These are phyloP conservation scores for Castanea crenata DNA, from an alignment of 306 rosid species.

Conservation along the genomic window DNA sequence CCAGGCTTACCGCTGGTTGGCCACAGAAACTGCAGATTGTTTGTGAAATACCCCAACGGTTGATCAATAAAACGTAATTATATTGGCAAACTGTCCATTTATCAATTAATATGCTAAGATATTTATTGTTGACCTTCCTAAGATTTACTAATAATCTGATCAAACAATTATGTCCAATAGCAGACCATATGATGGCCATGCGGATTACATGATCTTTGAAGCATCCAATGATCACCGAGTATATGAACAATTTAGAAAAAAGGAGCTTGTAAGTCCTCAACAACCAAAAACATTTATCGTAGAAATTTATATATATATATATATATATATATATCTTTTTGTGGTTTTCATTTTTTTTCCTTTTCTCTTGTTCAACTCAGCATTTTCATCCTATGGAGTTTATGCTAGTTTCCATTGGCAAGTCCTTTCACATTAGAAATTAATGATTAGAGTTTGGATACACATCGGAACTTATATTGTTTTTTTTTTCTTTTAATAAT, in stretches of 20 bases:
- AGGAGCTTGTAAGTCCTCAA: conserved; percentile 9
- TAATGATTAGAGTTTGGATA: no score
- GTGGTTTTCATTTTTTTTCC: not conserved
- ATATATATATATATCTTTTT: not conserved
- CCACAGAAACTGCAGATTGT: not conserved
- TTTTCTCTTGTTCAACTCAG: not conserved
- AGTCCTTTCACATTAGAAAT: no score
- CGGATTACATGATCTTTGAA: not conserved
- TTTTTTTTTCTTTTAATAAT: no score
- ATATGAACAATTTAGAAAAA: not conserved
- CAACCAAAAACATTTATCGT: not conserved
- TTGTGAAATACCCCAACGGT: not conserved
- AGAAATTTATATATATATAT: not conserved
- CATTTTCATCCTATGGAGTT: no score
- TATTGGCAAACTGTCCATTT: not conserved
- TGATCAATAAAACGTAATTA: not conserved
- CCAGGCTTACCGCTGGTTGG: conserved; percentile 25
- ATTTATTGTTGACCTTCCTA: not conserved
- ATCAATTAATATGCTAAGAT: not conserved
- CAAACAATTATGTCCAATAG: not conserved
- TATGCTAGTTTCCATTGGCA: no score
- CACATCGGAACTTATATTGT: not conserved
- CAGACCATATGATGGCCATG: not conserved
- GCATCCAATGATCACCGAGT: not conserved
- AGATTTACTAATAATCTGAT: not conserved